These are phyloP conservation scores for Quercus bicolor DNA, from an alignment of 306 rosid species.

Conservation along the genomic window DNA sequence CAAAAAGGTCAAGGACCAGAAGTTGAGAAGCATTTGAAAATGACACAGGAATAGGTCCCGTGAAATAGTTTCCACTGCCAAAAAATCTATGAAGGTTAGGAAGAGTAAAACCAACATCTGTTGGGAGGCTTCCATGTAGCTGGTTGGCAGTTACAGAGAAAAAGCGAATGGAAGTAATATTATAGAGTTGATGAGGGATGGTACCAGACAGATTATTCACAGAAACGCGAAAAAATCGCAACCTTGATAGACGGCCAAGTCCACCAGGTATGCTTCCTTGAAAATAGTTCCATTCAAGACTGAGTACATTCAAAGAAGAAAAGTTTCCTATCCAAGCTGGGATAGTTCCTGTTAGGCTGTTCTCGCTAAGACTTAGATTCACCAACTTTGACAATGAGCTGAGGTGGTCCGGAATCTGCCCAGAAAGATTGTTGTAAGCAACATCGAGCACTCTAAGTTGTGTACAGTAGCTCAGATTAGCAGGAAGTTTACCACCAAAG, in stretches of 20 bases:
- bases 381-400: constrained; percentile 3
- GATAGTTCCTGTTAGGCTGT: constrained; percentile 23
- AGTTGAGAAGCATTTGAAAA: constrained; percentile 44
- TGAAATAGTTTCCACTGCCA: constrained; percentile 32
- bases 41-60: constrained; percentile 41
- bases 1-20: constrained; percentile 26
- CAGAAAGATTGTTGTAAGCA: background rate
- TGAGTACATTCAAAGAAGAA: no score
- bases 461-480: constrained; percentile 34
- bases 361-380: background rate
- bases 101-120: no score
- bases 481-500: constrained; percentile 35
- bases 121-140: no score
- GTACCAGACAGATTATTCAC: constrained; percentile 25
- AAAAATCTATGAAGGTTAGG: background rate
- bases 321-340: constrained; percentile 52
- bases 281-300: no score
- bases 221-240: background rate
- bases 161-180: no score
- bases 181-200: background rate
- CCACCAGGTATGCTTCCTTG: no score
- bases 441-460: background rate
- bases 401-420: constrained; percentile 12
- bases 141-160: no score
- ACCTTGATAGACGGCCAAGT: constrained; percentile 18